Evolutionary conservation across 495 filamentous ascomycete species (phyloP).

Genomic region (Neurospora sp.): DNA sequence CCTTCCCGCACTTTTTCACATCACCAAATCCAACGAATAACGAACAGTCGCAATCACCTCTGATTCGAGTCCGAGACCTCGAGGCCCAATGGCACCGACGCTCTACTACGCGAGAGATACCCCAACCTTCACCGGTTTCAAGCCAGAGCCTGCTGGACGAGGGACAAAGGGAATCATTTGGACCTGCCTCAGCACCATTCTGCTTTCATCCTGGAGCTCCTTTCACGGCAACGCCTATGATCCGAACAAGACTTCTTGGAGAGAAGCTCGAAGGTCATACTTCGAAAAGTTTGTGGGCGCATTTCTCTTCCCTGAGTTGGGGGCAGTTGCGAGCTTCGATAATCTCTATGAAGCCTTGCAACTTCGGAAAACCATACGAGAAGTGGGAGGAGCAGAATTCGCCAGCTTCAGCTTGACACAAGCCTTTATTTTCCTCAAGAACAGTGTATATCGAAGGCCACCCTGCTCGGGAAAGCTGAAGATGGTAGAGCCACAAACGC

Average conservation of each 20-base stretch:
- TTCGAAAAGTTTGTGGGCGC: accelerated
- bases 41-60: not conserved
- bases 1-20: not conserved
- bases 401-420: not conserved
- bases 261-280: accelerated
- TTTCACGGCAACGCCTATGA: not conserved
- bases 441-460: not conserved
- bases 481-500: too few species aligned
- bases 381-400: not conserved
- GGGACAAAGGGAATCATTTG: not conserved
- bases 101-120: not conserved
- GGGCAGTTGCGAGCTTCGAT: not conserved
- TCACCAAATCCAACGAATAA: not conserved
- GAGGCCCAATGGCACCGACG: not conserved
- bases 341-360: accelerated
- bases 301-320: not conserved
- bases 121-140: not conserved
- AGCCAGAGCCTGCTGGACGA: not conserved
- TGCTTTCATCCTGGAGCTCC: not conserved
- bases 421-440: not conserved
- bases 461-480: not conserved
- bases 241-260: not conserved
- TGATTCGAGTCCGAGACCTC: not conserved
- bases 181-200: not conserved
- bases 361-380: not conserved